Evolutionary conservation across 2,329 filamentous ascomycete species (phyloP).

Genomic region (Colletotrichum theobromicola): DNA sequence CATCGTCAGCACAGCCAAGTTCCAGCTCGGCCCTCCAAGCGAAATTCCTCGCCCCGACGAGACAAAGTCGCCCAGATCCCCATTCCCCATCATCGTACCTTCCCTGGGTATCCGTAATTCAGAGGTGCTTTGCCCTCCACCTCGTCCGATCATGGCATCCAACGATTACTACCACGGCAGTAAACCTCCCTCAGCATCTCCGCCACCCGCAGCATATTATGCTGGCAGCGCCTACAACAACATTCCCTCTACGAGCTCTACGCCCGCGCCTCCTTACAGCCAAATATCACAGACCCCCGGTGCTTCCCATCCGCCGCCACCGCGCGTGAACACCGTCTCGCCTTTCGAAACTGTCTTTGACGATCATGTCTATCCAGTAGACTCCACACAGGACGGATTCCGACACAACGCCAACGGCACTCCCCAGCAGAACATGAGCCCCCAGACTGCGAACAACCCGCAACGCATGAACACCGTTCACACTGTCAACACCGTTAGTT

Average conservation of each 20-base stretch:
- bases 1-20: background rate
- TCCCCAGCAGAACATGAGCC: background rate
- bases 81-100: background rate
- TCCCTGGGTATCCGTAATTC: background rate
- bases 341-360: conserved; percentile 73
- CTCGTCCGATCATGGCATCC: conserved; percentile 57
- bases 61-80: conserved; percentile 6
- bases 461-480: conserved; percentile 27
- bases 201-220: conserved; percentile 47
- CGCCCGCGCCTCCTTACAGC: conserved; percentile 43
- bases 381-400: conserved; percentile 35
- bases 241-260: conserved; percentile 45
- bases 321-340: conserved; percentile 46
- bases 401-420: conserved; percentile 27
- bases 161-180: conserved; percentile 68
- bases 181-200: conserved; percentile 38
- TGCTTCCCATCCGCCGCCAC: conserved; percentile 33
- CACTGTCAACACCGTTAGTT: conserved; percentile 6
- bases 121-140: background rate
- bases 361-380: conserved; percentile 68
- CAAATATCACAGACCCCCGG: conserved; percentile 16
- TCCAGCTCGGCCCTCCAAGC: conserved; percentile 10
- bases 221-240: conserved; percentile 37
- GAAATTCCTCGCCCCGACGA: conserved; percentile 13
- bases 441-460: conserved; percentile 3